Conservation (phyloP, 805 yeast species). For the Millerozyma miso region DNA sequence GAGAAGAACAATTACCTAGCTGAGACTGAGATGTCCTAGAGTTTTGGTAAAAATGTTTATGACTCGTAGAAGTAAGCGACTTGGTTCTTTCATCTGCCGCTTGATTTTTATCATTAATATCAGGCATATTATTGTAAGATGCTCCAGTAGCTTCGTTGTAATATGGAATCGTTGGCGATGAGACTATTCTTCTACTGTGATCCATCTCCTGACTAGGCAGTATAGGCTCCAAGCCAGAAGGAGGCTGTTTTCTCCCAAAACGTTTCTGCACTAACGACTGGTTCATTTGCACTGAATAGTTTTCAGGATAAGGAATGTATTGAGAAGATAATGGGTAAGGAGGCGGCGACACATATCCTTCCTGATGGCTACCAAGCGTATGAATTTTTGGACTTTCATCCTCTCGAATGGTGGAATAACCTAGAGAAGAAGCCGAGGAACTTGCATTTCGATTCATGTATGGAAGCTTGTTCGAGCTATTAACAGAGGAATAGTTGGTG, state of each 20-base stretch:
- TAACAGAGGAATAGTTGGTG: background rate
- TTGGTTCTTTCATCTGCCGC: slow-evolving; percentile 17
- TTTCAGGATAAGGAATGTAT: slow-evolving; percentile 2
- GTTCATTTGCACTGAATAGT: background rate
- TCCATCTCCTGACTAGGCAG: slow-evolving; percentile 12
- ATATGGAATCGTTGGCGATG: slow-evolving; percentile 22
- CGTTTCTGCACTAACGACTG: slow-evolving; percentile 6
- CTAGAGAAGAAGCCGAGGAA: background rate
- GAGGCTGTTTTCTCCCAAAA: slow-evolving; percentile 14
- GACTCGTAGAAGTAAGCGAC: slow-evolving; percentile 23
- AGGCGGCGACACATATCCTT: background rate
- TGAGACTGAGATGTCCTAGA: background rate
- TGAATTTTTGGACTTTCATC: background rate
- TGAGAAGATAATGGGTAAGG: slow-evolving; percentile 4
- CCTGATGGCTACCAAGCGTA: background rate
- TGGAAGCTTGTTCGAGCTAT: background rate
- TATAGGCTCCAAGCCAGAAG: slow-evolving; percentile 13
- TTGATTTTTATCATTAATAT: background rate
- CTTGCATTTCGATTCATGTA: background rate
- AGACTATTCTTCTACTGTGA: slow-evolving; percentile 24
- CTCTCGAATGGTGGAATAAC: background rate
- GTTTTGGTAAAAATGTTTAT: slow-evolving; percentile 4
- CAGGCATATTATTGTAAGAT: background rate
- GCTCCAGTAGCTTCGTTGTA: slow-evolving; percentile 1
- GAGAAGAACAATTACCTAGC: background rate